Base-by-base conservation (phyloP, 345 rosid species). In the Lumnitzera littorea region DNA sequence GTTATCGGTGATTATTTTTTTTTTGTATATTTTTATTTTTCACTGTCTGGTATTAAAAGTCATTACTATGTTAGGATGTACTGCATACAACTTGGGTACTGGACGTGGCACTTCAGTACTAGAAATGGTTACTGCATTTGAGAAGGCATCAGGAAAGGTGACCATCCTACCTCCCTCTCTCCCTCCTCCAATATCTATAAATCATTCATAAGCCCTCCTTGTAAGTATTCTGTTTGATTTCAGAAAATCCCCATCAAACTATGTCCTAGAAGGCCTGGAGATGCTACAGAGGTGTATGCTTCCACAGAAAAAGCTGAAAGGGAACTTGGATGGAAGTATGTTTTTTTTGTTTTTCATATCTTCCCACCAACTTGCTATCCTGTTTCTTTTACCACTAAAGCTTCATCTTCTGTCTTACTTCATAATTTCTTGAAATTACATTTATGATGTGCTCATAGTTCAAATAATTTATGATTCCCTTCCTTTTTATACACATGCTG, bases 251-350 rank as follows among this genome's bases (percentile, higher is more conserved):
- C 95, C 0, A 20, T 77, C 48, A 90, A 90, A 71, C 63, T 80
- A 0, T 90, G 96, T 62, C 91, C 92, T 50, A 83, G 96, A 74
- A 84, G 97, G 64, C 79, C 88, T 6, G 99, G 97, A 67, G 96
- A 94, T 74, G 97, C 96, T 67, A 90, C 96, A 14, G 87, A 79
- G 47, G 97, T 94, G 16, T 90, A 82, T 60, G 96, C 97, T 54
- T 79, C 91, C 14, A 84, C 86, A 8, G 83, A 79, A 56, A 86
- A 67, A 73, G 99, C 97, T 65, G 73, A 78, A 60, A 86, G 67
- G 70, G 89, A 94, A 75, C 99, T 94, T 9, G 86, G 89, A 47
- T 94, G 99, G 97, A 86, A 84, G 98, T 89, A 84, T 51, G 91
- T 72, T 13, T 29, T 41, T 11, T 5, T 24, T 50, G 58, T 46